Evolutionary conservation across 805 yeast genomes (phyloP), one percentile per base, ranked within the genome.

Genomic region (Saccharomycopsis fermentans): DNA sequence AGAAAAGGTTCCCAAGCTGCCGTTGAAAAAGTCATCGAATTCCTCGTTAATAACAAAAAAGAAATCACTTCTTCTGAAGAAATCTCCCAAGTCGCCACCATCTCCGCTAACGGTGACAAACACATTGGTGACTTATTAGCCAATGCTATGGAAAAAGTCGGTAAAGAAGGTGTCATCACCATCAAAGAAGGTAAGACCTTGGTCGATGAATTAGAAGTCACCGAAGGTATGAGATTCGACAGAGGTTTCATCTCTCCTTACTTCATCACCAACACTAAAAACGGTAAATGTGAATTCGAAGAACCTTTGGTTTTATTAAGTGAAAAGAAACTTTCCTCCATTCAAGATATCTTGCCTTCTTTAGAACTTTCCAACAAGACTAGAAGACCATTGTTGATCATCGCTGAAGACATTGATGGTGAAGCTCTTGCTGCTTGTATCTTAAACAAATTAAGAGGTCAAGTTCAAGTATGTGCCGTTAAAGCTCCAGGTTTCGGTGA

Each of bases 401-500:
- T 94, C 66, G 96, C 98, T 62, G 99, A 94, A 78, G 97, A 89
- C 69, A 80, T 94, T 62, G 98, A 92, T 68, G 98, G 98, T 68
- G 98, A 94, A 79, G 99, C 99, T 54, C 81, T 94, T 63, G 98
- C 98, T 66, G 97, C 97, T 64, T 90, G 98, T 76, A 86, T 94
- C 68, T 81, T 94, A 73, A 94, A 94, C 83, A 94, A 94, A 78
- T 81, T 94, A 70, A 87, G 97, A 78, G 97, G 97, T 66, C 98
- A 92, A 79, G 97, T 94, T 62, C 95, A 90, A 75, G 97, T 94
- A 62, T 87, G 94, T 71, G 95, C 94, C 66, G 97, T 94, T 65
- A 92, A 91, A 81, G 96, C 98, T 36, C 99, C 99, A 68, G 99
- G 99, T 56, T 94, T 92, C 69, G 99, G 98, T 74, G 99, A 94